A percentile compares a stretch with the other conserved stretches of the same genome.
These are phyloP conservation scores for Candolleomyces efflorescens DNA, from an alignment of 768 basidiomycete genomes.

Conservation along the genomic window DNA sequence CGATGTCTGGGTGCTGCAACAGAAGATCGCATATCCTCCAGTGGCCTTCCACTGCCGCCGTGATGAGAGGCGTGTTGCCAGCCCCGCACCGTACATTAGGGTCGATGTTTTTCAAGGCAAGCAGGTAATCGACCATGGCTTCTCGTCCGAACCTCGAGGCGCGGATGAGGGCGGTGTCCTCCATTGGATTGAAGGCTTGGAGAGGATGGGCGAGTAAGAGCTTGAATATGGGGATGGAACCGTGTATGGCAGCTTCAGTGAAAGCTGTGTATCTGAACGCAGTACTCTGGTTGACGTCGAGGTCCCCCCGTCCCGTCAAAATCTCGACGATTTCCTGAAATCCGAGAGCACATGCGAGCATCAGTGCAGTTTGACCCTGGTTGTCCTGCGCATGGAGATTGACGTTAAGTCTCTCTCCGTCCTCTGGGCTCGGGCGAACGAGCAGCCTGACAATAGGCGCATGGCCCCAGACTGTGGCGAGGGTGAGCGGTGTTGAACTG, in stretches of 20 bases:
- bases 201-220: background rate
- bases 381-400: conserved; percentile 1
- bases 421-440: background rate
- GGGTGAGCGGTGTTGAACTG: background rate
- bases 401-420: background rate
- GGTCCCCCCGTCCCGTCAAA: background rate
- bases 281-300: background rate
- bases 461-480: background rate
- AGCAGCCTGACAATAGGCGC: background rate
- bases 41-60: background rate
- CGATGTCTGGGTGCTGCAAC: background rate
- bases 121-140: background rate
- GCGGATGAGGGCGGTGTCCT: background rate
- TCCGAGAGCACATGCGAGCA: background rate
- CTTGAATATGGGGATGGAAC: conserved; percentile 1
- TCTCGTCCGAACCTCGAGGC: background rate
- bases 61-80: background rate
- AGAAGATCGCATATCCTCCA: background rate
- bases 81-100: background rate
- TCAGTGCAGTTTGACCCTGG: background rate
- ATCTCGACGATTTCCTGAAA: background rate
- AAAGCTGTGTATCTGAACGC: background rate
- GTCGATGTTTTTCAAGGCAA: background rate
- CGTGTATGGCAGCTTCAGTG: background rate
- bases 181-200: background rate